phyloP scores from a whole-genome alignment of 163 green algal species.

The Coccomyxa subellipsoidea region DNA sequence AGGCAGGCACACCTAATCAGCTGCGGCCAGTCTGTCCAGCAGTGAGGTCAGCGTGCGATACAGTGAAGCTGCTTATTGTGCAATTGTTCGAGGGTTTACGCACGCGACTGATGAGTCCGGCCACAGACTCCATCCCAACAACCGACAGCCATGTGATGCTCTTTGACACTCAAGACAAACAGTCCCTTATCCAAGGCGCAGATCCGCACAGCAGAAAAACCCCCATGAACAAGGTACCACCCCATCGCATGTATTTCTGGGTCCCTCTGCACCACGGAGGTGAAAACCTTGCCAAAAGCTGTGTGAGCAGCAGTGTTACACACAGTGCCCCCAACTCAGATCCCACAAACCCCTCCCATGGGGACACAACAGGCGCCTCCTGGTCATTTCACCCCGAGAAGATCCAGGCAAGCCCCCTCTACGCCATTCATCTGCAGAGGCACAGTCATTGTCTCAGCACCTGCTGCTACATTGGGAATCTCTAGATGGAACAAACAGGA shows the following conservation, averaged over 20 bases:
- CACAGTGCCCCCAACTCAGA: too few species aligned
- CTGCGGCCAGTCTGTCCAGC: not conserved
- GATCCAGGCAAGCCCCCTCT: not conserved
- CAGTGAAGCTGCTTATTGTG: not conserved
- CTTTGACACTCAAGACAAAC: not conserved
- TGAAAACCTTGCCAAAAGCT: not conserved
- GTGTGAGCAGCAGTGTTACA: not conserved
- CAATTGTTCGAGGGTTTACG: not conserved
- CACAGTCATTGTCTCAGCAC: too few species aligned
- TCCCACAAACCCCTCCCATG: not conserved
- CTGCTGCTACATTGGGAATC: too few species aligned
- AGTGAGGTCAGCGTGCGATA: too few species aligned
- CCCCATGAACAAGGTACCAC: not conserved
- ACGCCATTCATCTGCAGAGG: not conserved
- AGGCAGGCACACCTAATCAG: not conserved
- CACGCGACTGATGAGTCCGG: not conserved
- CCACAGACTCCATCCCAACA: not conserved
- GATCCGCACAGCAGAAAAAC: not conserved
- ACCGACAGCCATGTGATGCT: not conserved
- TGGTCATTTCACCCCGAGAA: not conserved
- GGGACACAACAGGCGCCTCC: not conserved
- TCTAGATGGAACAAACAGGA: too few species aligned
- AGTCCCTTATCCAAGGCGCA: not conserved
- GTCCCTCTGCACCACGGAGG: too few species aligned
- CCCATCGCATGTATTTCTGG: too few species aligned